Conservation (phyloP, 1,139 yeast genomes). For the Geotrichum reessii region DNA sequence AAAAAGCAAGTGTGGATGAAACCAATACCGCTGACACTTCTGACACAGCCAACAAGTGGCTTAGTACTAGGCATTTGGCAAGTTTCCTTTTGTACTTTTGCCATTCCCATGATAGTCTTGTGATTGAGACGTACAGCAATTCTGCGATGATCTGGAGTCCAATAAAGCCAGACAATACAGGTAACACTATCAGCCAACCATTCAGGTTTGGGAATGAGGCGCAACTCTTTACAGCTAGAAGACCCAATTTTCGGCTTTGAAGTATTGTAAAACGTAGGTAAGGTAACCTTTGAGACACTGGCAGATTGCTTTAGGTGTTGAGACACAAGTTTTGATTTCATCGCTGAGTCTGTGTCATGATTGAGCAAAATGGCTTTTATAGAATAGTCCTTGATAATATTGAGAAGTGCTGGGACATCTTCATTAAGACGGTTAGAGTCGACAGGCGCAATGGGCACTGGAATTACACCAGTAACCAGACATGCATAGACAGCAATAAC, state of each 20-base stretch:
- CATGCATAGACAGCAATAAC: constrained; percentile 83
- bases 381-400: constrained; percentile 62
- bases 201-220: constrained; percentile 42
- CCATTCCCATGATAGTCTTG: constrained; percentile 62
- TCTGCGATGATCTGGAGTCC: constrained; percentile 68
- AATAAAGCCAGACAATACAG: constrained; percentile 61
- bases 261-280: constrained; percentile 63
- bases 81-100: constrained; percentile 88
- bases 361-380: constrained; percentile 72
- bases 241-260: constrained; percentile 56
- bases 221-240: constrained; percentile 43
- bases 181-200: constrained; percentile 31
- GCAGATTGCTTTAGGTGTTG: constrained; percentile 56
- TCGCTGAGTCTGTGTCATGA: constrained; percentile 59
- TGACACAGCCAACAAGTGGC: constrained; percentile 79
- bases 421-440: constrained; percentile 66
- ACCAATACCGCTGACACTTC: constrained; percentile 81
- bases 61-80: constrained; percentile 70
- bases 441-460: constrained; percentile 75
- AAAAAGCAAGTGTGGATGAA: constrained; percentile 74
- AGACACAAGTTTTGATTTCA: constrained; percentile 64
- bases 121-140: constrained; percentile 63
- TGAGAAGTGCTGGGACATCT: constrained; percentile 65
- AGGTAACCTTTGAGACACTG: constrained; percentile 38
- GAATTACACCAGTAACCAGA: constrained; percentile 69